phyloP scores from a whole-genome alignment of 208 protist genomes.

The Acanthamoeba royreba region DNA sequence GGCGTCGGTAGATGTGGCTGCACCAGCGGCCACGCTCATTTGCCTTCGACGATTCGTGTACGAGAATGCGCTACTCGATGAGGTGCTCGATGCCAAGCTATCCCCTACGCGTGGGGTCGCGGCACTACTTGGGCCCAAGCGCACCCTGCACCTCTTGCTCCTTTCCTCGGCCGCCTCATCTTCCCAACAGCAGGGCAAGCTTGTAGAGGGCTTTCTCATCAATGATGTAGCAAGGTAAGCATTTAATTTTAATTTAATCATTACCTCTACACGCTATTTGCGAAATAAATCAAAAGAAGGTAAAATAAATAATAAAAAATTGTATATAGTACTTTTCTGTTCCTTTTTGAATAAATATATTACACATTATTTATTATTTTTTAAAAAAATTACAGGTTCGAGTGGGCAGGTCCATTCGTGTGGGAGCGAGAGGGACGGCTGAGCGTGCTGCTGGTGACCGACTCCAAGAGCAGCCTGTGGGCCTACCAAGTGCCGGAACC shows the following conservation, averaged over 20 bases:
- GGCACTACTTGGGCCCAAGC: not conserved
- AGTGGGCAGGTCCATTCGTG: not conserved
- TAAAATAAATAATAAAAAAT: too few species aligned
- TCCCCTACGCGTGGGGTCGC: not conserved
- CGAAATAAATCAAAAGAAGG: too few species aligned
- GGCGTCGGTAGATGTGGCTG: too few species aligned
- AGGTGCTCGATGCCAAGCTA: not conserved
- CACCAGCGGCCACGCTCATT: not conserved
- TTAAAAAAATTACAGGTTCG: not conserved
- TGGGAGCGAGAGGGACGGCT: not conserved
- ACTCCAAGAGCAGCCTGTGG: not conserved
- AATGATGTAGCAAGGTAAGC: not conserved
- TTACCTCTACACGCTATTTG: too few species aligned
- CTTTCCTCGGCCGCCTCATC: not conserved
- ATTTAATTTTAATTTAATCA: not conserved
- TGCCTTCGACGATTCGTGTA: not conserved
- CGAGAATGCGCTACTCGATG: not conserved
- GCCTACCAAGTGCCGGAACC: not conserved
- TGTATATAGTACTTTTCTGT: not conserved
- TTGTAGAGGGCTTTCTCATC: not conserved
- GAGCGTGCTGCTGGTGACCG: not conserved
- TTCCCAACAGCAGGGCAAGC: not conserved
- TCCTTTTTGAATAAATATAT: not conserved
- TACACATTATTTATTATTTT: not conserved
- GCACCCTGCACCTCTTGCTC: not conserved